Conservation (phyloP, 2,329 filamentous ascomycete species). For the Drechslerella coelobrocha region DNA sequence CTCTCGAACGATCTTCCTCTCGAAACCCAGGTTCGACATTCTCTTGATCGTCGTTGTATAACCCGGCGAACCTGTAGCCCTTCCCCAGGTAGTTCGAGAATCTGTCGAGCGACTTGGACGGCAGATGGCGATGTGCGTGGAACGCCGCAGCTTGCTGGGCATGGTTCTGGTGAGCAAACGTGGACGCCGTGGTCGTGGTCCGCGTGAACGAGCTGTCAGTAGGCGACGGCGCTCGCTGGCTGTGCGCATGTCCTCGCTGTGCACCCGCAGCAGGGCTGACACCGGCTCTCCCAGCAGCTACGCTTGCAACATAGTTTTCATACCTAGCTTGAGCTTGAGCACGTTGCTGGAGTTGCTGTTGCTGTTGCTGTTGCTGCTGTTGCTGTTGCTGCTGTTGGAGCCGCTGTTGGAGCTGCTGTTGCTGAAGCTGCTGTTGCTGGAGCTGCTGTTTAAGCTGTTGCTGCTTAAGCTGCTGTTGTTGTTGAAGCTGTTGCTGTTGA, state of each 20-base stretch:
- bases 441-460: background rate
- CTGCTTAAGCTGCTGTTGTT: conserved; percentile 7
- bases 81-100: conserved; percentile 35
- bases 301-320: conserved; percentile 33
- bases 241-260: conserved; percentile 18
- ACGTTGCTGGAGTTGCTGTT: conserved; percentile 23
- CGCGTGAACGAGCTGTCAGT: conserved; percentile 44
- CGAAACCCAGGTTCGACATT: conserved; percentile 29
- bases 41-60: conserved; percentile 28
- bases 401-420: background rate
- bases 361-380: conserved; percentile 7
- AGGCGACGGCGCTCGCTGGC: conserved; percentile 29
- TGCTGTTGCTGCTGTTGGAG: conserved; percentile 5
- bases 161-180: conserved; percentile 27
- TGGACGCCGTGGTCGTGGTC: conserved; percentile 40
- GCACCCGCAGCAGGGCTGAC: conserved; percentile 9
- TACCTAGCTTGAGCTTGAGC: too few relatives aligned
- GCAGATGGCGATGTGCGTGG: conserved; percentile 28
- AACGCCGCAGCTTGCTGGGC: conserved; percentile 28
- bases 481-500: conserved; percentile 18
- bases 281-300: conserved; percentile 29
- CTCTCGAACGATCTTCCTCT: conserved; percentile 32
- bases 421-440: conserved; percentile 2
- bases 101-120: conserved; percentile 44
- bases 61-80: conserved; percentile 38